Base-by-base conservation (phyloP, 352 stramenopile genomes). In the Bremia lactucae region DNA sequence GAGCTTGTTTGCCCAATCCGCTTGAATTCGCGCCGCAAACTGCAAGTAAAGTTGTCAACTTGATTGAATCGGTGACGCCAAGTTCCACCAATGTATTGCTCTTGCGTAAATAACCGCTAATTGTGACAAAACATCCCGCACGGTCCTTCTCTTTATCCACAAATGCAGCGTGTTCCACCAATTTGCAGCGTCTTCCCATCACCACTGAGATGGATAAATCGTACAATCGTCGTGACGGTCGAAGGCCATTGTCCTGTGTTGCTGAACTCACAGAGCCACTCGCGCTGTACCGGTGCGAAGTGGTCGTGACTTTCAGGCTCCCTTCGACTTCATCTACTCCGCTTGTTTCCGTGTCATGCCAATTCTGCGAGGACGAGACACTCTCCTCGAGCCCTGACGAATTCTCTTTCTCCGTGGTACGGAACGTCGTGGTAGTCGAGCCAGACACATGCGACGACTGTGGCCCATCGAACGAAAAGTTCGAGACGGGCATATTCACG, bases 181-280 rank as follows among this genome's bases (percentile, higher is more conserved):
- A 51, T 42, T 72, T 81, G 49, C 70, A 77, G 28, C 49, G 52
- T 34, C 58, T 49, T 2, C 70, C 65, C 14, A 87, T 49, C 15
- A 68, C 46, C 25, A 87, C 55, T n/a, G 81, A 64, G 18, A 87
- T 48, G 10, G 69, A 80, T 22, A 87, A 28, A 20, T 78, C 69
- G 33, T 72, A 77, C 1, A 68, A 25, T 13, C 20, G 46, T 13
- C 35, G 23, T 14, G 21, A 14, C 1, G 28, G 37, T 7, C 25
- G 28, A 29, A 23, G 31, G 16, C 21, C 31, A 33, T 24, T 52
- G 22, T 55, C 34, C 4, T 42, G 36, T 24, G 58, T 29, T 48
- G 40, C 28, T n/a, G 42, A 57, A 10, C 31, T 37, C 0, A 31
- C 48, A 13, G 56, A 46, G 15, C 42, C 55, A 48, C 44, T 56